A percentile compares a stretch with the other conserved stretches of the same genome.
Conservation (phyloP, 2,329 filamentous ascomycete species). For the Diaporthe citriasiana region DNA sequence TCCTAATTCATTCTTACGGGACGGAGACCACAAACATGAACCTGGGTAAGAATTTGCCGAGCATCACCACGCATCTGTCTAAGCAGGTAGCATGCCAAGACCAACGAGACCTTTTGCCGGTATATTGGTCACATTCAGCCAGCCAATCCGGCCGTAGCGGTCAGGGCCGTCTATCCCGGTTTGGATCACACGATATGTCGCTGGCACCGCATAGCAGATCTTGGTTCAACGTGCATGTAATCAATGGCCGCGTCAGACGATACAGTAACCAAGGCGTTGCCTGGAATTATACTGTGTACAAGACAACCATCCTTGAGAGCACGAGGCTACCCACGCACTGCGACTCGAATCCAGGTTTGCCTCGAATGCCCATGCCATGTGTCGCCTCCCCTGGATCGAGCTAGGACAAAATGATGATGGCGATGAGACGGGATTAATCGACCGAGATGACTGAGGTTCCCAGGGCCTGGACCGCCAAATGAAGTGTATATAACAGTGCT, state of each 20-base stretch:
- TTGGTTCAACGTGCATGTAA: constrained; percentile 15
- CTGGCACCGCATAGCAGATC: background rate
- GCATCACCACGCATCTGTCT: background rate
- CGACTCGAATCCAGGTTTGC: background rate
- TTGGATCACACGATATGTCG: constrained; percentile 9
- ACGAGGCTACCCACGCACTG: background rate
- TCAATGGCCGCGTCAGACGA: constrained; percentile 17
- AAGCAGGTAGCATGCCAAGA: constrained; percentile 4
- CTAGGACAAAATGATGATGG: constrained; percentile 15
- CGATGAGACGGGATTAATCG: constrained; percentile 3
- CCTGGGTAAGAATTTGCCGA: background rate
- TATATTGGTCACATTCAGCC: constrained; percentile 38
- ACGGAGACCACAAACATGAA: constrained; percentile 6
- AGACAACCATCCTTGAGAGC: background rate
- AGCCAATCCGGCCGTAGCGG: constrained; percentile 22
- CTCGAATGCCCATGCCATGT: background rate
- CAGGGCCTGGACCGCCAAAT: constrained; percentile 2
- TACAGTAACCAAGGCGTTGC: background rate
- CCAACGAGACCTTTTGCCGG: constrained; percentile 19
- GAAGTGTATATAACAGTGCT: constrained; percentile 15
- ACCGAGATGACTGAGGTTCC: constrained; percentile 14
- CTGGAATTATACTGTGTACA: constrained; percentile 11
- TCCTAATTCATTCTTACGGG: constrained; percentile 12
- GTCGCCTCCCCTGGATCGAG: background rate
- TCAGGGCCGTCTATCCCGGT: constrained; percentile 16